These are phyloP conservation scores for Imleria badia DNA, from an alignment of 768 basidiomycete species.

Conservation along the genomic window DNA sequence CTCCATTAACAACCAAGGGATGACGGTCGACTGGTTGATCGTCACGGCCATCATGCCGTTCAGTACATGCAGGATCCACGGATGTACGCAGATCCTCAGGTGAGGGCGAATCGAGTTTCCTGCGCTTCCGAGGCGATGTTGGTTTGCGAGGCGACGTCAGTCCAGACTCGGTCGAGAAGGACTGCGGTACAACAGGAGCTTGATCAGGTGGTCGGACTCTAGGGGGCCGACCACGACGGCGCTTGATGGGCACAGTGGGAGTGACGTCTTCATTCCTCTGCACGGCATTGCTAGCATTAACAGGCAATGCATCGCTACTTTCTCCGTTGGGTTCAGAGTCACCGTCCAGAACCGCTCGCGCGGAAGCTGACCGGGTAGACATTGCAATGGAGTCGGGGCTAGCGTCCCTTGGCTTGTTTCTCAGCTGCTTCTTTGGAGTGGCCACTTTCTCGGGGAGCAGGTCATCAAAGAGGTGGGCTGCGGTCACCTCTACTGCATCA, in stretches of 20 bases:
- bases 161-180: slow-evolving; percentile 7
- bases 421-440: slow-evolving; percentile 22
- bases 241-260: slow-evolving; percentile 26
- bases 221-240: slow-evolving; percentile 33
- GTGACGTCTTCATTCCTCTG: slow-evolving; percentile 5
- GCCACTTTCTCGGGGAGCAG: slow-evolving; percentile 13
- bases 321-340: slow-evolving; percentile 9
- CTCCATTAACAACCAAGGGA: slow-evolving; percentile 15
- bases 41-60: slow-evolving; percentile 3
- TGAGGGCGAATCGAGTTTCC: slow-evolving; percentile 41
- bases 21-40: slow-evolving; percentile 4
- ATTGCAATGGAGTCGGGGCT: slow-evolving; percentile 16
- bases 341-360: slow-evolving; percentile 12
- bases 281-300: not conserved
- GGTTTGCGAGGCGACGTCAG: slow-evolving; percentile 17
- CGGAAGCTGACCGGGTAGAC: slow-evolving; percentile 22
- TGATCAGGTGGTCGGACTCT: slow-evolving; percentile 22
- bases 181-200: not conserved
- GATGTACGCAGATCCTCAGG: slow-evolving; percentile 21
- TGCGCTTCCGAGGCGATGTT: slow-evolving; percentile 42
- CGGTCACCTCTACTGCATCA: slow-evolving; percentile 16
- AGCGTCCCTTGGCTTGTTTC: slow-evolving; percentile 12
- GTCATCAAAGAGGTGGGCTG: slow-evolving; percentile 35
- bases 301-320: slow-evolving; percentile 6
- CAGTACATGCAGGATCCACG: not conserved